These are phyloP conservation scores for Linnemannia schmuckeri DNA, from an alignment of 192 early-diverging fungal genomes.

Conservation along the genomic window DNA sequence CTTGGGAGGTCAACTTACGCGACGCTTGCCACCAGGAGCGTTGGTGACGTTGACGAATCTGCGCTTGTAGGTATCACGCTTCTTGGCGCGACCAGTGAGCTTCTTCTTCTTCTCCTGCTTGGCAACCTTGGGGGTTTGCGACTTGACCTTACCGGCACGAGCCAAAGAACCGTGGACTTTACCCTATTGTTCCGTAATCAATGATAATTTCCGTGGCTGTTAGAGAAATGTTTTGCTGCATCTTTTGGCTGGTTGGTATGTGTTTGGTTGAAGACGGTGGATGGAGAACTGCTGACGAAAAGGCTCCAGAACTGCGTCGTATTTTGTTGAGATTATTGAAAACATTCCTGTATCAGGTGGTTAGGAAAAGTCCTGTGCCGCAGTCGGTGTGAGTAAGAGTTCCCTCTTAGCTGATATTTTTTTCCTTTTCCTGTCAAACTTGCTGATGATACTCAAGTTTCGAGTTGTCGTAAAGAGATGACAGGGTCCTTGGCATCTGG, in stretches of 20 bases:
- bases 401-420: background rate
- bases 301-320: background rate
- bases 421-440: background rate
- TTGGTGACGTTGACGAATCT: slow-evolving; percentile 96
- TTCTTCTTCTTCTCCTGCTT: slow-evolving; percentile 98
- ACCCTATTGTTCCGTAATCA: slow-evolving; percentile 73
- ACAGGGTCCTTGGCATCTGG: background rate
- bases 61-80: slow-evolving; percentile 96
- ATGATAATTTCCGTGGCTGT: background rate
- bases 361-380: background rate
- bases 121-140: slow-evolving; percentile 98
- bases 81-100: slow-evolving; percentile 93
- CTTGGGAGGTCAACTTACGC: slow-evolving; percentile 62
- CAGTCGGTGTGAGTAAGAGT: background rate
- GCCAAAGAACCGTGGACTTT: slow-evolving; percentile 99
- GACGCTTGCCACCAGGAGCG: slow-evolving; percentile 91
- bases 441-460: background rate
- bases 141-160: slow-evolving; percentile 99
- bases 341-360: background rate
- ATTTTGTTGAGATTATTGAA: background rate
- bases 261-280: too few species aligned
- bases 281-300: background rate
- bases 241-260: background rate
- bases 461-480: background rate
- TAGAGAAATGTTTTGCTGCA: background rate